Conservation (phyloP, 2,329 filamentous ascomycete genomes). For the Chalaropsis ovoidea region DNA sequence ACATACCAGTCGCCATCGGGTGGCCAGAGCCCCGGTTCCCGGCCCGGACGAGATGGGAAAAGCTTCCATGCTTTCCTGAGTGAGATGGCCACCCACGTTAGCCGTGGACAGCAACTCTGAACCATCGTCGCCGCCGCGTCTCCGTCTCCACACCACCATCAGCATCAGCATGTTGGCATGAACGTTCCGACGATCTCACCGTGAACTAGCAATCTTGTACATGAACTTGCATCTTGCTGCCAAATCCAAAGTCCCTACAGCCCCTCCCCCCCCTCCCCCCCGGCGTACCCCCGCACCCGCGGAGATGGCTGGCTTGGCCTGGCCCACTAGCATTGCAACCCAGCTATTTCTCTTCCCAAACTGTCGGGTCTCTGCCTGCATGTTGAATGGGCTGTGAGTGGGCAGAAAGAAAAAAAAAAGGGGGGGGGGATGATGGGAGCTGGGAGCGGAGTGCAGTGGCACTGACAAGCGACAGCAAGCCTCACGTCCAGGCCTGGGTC, state of each 20-base stretch:
- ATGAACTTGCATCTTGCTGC: background rate
- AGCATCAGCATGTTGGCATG: background rate
- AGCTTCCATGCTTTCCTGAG: too few species aligned
- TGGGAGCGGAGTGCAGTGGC: background rate
- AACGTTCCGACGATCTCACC: background rate
- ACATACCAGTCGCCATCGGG: too few species aligned
- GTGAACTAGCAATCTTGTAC: background rate
- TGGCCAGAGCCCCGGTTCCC: too few species aligned
- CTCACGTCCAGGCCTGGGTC: background rate
- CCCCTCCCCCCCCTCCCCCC: background rate
- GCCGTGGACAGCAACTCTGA: too few species aligned
- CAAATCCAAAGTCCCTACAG: background rate
- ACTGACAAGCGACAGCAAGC: slow-evolving; percentile 1
- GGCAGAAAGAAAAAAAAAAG: background rate
- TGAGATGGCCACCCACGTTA: too few species aligned
- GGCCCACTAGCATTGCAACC: slow-evolving; percentile 3
- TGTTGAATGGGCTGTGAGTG: background rate
- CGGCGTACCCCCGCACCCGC: background rate
- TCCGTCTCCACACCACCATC: too few species aligned
- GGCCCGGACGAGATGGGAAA: too few species aligned
- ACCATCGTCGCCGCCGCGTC: too few species aligned
- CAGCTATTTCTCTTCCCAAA: slow-evolving; percentile 13
- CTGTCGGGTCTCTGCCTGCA: slow-evolving; percentile 7
- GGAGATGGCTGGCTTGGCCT: slow-evolving; percentile 2
- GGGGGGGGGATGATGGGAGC: background rate